Conservation (phyloP, 257 asterid genomes). For the Gentiana straminea region DNA sequence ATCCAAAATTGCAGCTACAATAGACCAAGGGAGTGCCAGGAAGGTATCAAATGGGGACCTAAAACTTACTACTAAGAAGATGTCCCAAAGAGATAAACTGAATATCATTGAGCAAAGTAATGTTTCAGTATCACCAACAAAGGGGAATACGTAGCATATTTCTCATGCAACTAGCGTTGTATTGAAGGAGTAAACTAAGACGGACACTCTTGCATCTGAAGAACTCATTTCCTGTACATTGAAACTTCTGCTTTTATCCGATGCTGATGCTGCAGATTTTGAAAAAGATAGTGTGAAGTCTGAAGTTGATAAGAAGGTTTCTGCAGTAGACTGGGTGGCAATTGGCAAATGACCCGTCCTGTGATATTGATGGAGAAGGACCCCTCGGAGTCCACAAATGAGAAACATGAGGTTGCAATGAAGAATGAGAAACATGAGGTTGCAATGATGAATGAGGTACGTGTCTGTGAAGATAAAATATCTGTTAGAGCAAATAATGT, state of each 20-base stretch:
- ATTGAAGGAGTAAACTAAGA: constrained; percentile 40
- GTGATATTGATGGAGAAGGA: constrained; percentile 32
- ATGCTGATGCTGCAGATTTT: constrained; percentile 21
- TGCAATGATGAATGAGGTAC: constrained; percentile 31
- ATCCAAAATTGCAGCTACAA: too few relatives aligned
- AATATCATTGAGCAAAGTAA: constrained; percentile 28
- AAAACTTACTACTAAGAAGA: constrained; percentile 35
- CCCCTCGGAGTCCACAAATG: constrained; percentile 21
- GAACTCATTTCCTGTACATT: constrained; percentile 67
- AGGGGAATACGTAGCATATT: constrained; percentile 12
- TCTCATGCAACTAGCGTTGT: constrained; percentile 23
- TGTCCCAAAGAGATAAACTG: constrained; percentile 24
- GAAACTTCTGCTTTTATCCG: constrained; percentile 75
- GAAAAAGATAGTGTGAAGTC: constrained; percentile 23
- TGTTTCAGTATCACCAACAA: constrained; percentile 17
- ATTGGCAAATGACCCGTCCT: constrained; percentile 23
- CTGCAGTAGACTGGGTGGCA: constrained; percentile 20
- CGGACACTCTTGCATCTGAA: constrained; percentile 47
- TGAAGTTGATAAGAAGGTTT: constrained; percentile 13
- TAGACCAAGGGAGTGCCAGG: constrained; percentile 20
- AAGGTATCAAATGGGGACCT: constrained; percentile 37
- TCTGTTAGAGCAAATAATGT: constrained; percentile 17
- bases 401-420: constrained; percentile 24
- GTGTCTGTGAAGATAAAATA: constrained; percentile 29
- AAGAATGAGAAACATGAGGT: constrained; percentile 27